phyloP scores from a whole-genome alignment of 495 filamentous ascomycete genomes.

The Filosporella fistucella region DNA sequence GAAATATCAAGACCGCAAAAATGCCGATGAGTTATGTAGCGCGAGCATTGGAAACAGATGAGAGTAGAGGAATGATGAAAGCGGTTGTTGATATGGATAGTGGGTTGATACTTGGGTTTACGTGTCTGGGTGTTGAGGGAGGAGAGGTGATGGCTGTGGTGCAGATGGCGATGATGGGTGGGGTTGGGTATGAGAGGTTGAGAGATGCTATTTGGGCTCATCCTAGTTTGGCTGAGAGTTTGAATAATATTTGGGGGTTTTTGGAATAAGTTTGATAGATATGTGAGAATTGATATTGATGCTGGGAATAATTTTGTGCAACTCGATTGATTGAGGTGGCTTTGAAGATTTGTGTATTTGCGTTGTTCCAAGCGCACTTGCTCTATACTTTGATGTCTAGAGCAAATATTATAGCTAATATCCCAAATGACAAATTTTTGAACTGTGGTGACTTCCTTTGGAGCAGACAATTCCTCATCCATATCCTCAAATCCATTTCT shows the following conservation, averaged over 20 bases:
- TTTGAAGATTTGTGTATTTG: no score
- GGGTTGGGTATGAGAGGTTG: conserved; percentile 34
- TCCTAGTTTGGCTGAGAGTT: conserved; percentile 42
- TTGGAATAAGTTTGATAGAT: conserved; percentile 29
- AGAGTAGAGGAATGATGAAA: conserved; percentile 48
- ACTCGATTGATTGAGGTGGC: no score
- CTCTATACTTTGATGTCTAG: no score
- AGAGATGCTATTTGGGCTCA: conserved; percentile 43
- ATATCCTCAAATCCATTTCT: no score
- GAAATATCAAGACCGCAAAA: conserved; percentile 32
- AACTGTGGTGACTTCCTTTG: no score
- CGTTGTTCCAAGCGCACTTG: no score
- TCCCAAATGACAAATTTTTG: no score
- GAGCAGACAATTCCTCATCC: no score
- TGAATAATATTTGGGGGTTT: conserved; percentile 45
- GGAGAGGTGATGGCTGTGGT: conserved; percentile 50
- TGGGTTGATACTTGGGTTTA: conserved; percentile 42
- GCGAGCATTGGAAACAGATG: conserved; percentile 46
- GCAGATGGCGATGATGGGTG: conserved; percentile 46
- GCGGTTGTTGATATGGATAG: conserved; percentile 39
- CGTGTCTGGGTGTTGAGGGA: conserved; percentile 43
- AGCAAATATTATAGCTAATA: no score
- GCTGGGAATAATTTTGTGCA: no score
- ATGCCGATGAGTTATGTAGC: conserved; percentile 50
- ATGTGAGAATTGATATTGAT: no score